Evolutionary conservation across 108 stramenopile genomes (phyloP).

Genomic region (Nannochloropsis gaditana): DNA sequence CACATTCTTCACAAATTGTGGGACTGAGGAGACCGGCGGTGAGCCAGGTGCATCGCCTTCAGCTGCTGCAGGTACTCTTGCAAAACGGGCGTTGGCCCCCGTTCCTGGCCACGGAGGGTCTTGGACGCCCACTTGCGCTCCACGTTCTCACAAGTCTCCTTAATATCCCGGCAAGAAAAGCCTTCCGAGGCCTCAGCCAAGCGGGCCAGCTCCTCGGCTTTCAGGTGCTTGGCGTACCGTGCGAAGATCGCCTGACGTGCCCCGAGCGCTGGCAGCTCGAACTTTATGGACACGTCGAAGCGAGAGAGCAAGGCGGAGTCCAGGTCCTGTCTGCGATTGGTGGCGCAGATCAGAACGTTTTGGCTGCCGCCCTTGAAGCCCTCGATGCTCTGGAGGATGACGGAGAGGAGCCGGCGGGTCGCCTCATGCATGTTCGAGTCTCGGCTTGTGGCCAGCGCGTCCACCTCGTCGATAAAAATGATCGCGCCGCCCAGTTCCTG

Average conservation of each 20-base stretch:
- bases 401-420: conserved; percentile 47
- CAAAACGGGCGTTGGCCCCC: conserved; percentile 21
- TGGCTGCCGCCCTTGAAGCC: conserved; percentile 50
- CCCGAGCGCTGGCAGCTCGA: conserved; percentile 37
- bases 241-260: conserved; percentile 46
- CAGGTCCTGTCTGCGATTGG: conserved; percentile 50
- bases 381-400: conserved; percentile 53
- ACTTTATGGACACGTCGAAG: conserved; percentile 48
- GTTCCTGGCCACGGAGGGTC: conserved; percentile 34
- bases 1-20: background rate
- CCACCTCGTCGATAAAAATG: conserved; percentile 53
- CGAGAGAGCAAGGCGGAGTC: conserved; percentile 49
- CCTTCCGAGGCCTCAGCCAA: conserved; percentile 45
- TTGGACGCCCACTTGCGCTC: conserved; percentile 50
- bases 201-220: conserved; percentile 21
- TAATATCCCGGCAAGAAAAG: conserved; percentile 53
- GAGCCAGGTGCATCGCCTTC: background rate
- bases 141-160: conserved; percentile 52
- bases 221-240: conserved; percentile 53
- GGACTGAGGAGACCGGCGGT: background rate
- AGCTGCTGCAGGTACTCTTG: conserved; percentile 22
- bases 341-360: conserved; percentile 53
- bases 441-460: conserved; percentile 31
- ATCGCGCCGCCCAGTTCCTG: conserved; percentile 51
- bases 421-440: conserved; percentile 52